Conservation (phyloP, 495 filamentous ascomycete species). For the Aspergillus hancockii region DNA sequence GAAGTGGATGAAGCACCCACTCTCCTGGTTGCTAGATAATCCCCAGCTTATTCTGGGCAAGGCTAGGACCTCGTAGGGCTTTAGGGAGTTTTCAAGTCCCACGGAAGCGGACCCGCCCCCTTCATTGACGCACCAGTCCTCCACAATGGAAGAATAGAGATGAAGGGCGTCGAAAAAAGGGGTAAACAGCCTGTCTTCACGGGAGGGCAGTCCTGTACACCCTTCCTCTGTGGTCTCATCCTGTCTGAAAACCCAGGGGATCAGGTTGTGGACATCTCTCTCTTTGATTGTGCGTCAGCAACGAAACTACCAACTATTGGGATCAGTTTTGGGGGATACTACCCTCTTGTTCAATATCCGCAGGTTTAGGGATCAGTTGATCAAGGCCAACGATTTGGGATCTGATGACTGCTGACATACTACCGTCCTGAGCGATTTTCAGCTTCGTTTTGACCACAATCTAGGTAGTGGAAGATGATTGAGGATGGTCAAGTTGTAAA, state of each 20-base stretch:
- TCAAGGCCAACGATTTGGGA: conserved; percentile 1
- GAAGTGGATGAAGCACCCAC: neutral
- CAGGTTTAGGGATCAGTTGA: conserved; percentile 1
- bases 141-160: neutral
- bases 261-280: neutral
- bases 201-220: neutral
- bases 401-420: neutral
- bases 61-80: neutral
- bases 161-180: conserved; percentile 4
- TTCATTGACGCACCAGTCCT: too few species aligned
- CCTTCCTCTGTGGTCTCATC: neutral
- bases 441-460: too few species aligned
- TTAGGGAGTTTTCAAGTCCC: neutral
- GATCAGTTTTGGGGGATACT: neutral
- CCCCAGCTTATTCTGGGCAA: conserved; percentile 6
- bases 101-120: neutral
- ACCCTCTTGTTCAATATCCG: neutral
- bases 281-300: conserved; percentile 1
- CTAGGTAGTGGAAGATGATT: too few species aligned
- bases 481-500: too few species aligned
- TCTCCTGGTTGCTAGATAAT: neutral
- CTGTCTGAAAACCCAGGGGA: conserved; percentile 10
- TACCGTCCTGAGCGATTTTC: neutral
- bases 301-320: neutral
- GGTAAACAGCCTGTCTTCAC: conserved; percentile 1